Evolutionary conservation across 192 early-diverging fungal species (phyloP).

Genomic region (Backusella parvicylindrica): DNA sequence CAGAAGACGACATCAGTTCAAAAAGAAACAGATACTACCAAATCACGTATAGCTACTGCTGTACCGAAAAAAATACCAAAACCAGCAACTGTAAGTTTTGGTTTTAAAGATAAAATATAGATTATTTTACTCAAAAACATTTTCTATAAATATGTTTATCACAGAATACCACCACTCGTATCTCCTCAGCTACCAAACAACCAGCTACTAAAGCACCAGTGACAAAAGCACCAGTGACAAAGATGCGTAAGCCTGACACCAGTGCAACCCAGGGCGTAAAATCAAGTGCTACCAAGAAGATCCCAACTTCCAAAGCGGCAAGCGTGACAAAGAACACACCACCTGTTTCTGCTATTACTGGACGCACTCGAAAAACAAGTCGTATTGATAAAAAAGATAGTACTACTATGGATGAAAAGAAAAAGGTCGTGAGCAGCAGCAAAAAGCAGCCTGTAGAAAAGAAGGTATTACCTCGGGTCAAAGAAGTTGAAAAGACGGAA

Average conservation of each 20-base stretch:
- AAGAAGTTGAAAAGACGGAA: neutral
- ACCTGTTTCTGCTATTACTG: conserved; percentile 12
- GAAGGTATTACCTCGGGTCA: neutral
- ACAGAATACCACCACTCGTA: neutral
- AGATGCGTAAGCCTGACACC: neutral
- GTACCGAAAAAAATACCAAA: neutral
- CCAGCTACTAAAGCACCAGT: neutral
- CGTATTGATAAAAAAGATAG: neutral
- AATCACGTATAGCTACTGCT: neutral
- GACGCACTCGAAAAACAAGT: conserved; percentile 14
- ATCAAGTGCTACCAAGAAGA: neutral
- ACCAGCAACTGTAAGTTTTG: neutral
- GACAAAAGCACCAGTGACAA: neutral
- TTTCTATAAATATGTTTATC: too few species aligned
- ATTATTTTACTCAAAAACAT: too few species aligned
- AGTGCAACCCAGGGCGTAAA: neutral
- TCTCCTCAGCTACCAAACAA: neutral
- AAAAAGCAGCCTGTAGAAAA: neutral
- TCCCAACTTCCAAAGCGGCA: neutral
- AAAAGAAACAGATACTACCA: neutral
- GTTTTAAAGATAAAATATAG: neutral
- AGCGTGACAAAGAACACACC: conserved; percentile 14
- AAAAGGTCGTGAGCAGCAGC: neutral
- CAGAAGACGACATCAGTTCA: neutral
- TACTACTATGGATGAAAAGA: neutral